phyloP scores from a whole-genome alignment of 1,284 basidiomycete species.

The Pyrrhoderma lamaoense region DNA sequence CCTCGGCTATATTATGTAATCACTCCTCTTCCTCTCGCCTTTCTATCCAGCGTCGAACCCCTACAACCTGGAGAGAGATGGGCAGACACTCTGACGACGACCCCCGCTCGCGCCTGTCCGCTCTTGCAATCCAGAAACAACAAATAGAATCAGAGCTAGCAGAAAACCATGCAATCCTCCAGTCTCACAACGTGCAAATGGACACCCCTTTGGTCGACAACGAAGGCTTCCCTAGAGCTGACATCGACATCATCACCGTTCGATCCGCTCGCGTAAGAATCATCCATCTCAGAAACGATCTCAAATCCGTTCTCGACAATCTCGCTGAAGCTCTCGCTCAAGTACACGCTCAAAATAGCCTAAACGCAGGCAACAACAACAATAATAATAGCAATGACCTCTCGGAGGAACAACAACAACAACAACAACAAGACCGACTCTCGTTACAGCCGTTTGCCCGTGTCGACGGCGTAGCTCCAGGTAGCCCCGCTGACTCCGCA shows the following conservation, averaged over 20 bases:
- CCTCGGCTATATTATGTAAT: no score
- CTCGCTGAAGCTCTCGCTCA: conserved; percentile 61
- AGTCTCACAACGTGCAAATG: conserved; percentile 51
- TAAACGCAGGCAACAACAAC: not conserved
- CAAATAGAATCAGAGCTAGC: conserved; percentile 58
- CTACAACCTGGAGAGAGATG: no score
- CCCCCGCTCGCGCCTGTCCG: conserved; percentile 23
- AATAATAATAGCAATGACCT: conserved; percentile 19
- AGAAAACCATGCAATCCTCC: conserved; percentile 52
- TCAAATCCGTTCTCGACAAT: conserved; percentile 53
- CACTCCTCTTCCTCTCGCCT: no score
- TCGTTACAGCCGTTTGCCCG: conserved; percentile 54
- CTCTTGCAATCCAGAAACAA: conserved; percentile 55
- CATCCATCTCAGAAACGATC: conserved; percentile 74
- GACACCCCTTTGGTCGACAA: conserved; percentile 69
- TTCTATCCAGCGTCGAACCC: no score
- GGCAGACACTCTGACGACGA: no score
- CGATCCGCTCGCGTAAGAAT: conserved; percentile 66
- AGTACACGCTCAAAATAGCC: conserved; percentile 44
- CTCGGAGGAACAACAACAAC: conserved; percentile 16
- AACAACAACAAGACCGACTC: not conserved
- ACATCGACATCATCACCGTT: conserved; percentile 79
- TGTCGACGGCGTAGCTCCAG: conserved; percentile 70
- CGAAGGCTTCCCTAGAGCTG: conserved; percentile 80
- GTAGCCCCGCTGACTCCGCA: conserved; percentile 71